phyloP scores from a whole-genome alignment of 192 early-diverging fungal genomes.

The Cetraspora pellucida region DNA sequence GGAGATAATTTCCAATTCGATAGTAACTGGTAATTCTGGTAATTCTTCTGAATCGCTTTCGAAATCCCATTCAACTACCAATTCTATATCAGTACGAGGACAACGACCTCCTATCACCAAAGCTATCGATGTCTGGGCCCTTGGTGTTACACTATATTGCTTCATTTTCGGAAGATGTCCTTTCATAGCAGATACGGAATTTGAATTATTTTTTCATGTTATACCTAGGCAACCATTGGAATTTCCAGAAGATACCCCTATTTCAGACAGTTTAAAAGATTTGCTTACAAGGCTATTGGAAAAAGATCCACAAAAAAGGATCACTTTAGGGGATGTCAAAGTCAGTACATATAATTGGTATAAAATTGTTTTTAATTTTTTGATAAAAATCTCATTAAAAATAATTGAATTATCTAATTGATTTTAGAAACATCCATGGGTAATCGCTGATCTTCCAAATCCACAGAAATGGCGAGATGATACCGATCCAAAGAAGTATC shows the following conservation, averaged over 20 bases:
- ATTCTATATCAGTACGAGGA: conserved; percentile 23
- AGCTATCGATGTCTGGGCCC: conserved; percentile 97
- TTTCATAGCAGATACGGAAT: conserved; percentile 92
- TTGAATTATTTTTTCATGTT: conserved; percentile 87
- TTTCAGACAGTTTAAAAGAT: conserved; percentile 68
- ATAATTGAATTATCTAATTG: not conserved
- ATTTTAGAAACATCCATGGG: conserved; percentile 82
- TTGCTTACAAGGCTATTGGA: conserved; percentile 75
- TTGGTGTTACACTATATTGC: conserved; percentile 96
- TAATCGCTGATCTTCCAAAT: conserved; percentile 66
- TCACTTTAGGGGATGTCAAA: conserved; percentile 88
- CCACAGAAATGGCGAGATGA: conserved; percentile 74
- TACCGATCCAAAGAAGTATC: conserved; percentile 72
- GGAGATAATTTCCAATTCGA: conserved; percentile 38
- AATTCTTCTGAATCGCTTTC: conserved; percentile 38
- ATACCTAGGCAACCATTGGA: conserved; percentile 74
- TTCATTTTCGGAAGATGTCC: conserved; percentile 90
- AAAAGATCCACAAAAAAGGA: conserved; percentile 83
- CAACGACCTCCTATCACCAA: conserved; percentile 66
- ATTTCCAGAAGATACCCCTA: conserved; percentile 59
- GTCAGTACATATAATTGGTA: conserved; percentile 29
- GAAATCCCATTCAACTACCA: conserved; percentile 21
- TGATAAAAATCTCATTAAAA: not conserved
- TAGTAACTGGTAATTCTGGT: conserved; percentile 37
- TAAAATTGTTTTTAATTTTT: conserved; percentile 5